Evolutionary conservation across 805 yeast species (phyloP).

Genomic region (Yamadazyma phyllophila): DNA sequence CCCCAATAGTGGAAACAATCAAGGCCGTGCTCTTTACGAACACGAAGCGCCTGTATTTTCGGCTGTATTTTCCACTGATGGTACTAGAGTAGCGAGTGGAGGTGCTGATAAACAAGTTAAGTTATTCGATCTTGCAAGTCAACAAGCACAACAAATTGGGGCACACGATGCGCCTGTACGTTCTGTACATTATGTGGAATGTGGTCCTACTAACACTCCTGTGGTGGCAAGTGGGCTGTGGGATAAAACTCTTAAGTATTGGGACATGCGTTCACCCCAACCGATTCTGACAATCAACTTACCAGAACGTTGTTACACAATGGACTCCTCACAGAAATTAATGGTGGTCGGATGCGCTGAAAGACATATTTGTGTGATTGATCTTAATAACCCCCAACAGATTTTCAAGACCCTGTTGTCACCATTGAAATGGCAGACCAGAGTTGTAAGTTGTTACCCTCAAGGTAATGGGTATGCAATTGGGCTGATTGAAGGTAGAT

Average conservation of each 20-base stretch:
- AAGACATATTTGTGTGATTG: slow-evolving; percentile 72
- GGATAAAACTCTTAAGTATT: slow-evolving; percentile 92
- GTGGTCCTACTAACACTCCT: slow-evolving; percentile 80
- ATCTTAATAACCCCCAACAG: slow-evolving; percentile 77
- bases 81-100: slow-evolving; percentile 76
- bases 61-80: slow-evolving; percentile 82
- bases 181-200: slow-evolving; percentile 70
- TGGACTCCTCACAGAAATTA: slow-evolving; percentile 80
- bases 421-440: slow-evolving; percentile 87
- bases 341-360: slow-evolving; percentile 95
- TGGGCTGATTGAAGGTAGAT: slow-evolving; percentile 93
- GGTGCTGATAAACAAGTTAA: slow-evolving; percentile 90
- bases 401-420: slow-evolving; percentile 72
- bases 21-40: slow-evolving; percentile 85
- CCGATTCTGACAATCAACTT: slow-evolving; percentile 78
- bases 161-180: slow-evolving; percentile 80
- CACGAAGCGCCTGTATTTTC: slow-evolving; percentile 86
- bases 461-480: slow-evolving; percentile 90
- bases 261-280: slow-evolving; percentile 87
- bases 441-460: slow-evolving; percentile 81
- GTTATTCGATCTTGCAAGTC: slow-evolving; percentile 75
- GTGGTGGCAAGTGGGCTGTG: slow-evolving; percentile 91
- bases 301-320: slow-evolving; percentile 88
- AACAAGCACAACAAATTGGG: slow-evolving; percentile 83
- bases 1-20: slow-evolving; percentile 68